phyloP scores from a whole-genome alignment of 441 rosid genomes.

The Omphalea diandra region DNA sequence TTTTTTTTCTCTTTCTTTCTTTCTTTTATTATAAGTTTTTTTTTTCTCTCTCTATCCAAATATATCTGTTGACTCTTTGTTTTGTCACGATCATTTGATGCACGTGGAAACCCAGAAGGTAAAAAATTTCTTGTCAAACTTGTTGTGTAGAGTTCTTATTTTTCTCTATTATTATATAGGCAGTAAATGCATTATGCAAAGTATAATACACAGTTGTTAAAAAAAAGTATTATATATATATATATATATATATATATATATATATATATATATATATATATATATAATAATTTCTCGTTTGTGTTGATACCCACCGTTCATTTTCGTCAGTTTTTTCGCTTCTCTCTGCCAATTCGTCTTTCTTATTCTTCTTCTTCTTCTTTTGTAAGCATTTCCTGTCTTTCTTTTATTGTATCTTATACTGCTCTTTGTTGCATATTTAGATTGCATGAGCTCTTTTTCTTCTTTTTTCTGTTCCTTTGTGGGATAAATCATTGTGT shows the following conservation, averaged over 20 bases:
- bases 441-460: slow-evolving; percentile 23
- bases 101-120: slow-evolving; percentile 62
- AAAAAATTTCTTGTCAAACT: slow-evolving; percentile 30
- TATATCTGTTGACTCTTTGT: slow-evolving; percentile 30
- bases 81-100: slow-evolving; percentile 48
- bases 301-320: slow-evolving; percentile 34
- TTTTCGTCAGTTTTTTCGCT: slow-evolving; percentile 28
- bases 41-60: slow-evolving; percentile 11
- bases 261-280: slow-evolving; percentile 8
- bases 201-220: too few species aligned
- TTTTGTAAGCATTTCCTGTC: slow-evolving; percentile 34
- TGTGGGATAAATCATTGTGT: background rate
- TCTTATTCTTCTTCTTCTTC: slow-evolving; percentile 12
- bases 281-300: slow-evolving; percentile 30
- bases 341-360: slow-evolving; percentile 20
- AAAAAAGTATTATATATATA: background rate
- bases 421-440: background rate
- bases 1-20: background rate
- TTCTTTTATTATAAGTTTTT: background rate
- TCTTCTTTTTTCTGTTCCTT: slow-evolving; percentile 2
- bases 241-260: slow-evolving; percentile 12
- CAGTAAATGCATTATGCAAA: slow-evolving; percentile 12
- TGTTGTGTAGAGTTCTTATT: slow-evolving; percentile 25
- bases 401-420: background rate
- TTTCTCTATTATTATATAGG: too few species aligned